A percentile compares a stretch with the other conserved stretches of the same genome.
These are phyloP conservation scores for Diospyros lotus DNA, from an alignment of 148 eudicot species.

Conservation along the genomic window DNA sequence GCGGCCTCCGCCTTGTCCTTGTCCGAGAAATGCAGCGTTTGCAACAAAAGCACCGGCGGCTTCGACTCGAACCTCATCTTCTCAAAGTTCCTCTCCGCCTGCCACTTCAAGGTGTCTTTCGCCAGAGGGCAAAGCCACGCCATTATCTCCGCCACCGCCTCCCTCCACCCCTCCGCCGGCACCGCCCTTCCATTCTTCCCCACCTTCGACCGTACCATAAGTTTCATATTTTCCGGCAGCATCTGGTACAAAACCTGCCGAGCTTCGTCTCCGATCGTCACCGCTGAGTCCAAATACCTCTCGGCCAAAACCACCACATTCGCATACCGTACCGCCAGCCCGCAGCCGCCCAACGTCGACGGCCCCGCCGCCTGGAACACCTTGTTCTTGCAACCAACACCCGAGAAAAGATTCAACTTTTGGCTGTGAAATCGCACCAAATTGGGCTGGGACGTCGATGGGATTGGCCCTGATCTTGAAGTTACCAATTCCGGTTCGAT, in stretches of 20 bases:
- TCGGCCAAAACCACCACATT: constrained; percentile 53
- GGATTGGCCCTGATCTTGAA: constrained; percentile 27
- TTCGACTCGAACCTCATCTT: constrained; percentile 49
- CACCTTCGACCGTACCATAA: constrained; percentile 49
- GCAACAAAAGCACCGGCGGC: constrained; percentile 55
- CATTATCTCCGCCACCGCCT: constrained; percentile 52
- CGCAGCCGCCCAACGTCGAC: constrained; percentile 66
- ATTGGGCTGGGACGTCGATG: constrained; percentile 12
- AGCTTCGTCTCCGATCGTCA: constrained; percentile 28
- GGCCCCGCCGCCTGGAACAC: constrained; percentile 69
- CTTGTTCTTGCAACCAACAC: constrained; percentile 16
- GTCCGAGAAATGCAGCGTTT: constrained; percentile 77
- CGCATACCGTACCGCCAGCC: constrained; percentile 61
- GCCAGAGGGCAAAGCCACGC: constrained; percentile 81
- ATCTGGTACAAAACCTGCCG: constrained; percentile 48
- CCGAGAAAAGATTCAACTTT: constrained; percentile 22
- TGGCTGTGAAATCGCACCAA: constrained; percentile 57
- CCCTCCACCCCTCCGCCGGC: constrained; percentile 74
- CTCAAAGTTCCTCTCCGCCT: constrained; percentile 57
- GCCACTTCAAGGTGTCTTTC: constrained; percentile 61
- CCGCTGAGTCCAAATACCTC: constrained; percentile 32
- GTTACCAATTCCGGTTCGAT: constrained; percentile 10
- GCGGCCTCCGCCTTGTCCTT: constrained; percentile 72
- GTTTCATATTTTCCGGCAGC: constrained; percentile 58
- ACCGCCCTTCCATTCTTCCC: constrained; percentile 33